Evolutionary conservation across 169 alveolate species (phyloP), one percentile per base, ranked within the genome.

Genomic region (Eimeria mitis): DNA sequence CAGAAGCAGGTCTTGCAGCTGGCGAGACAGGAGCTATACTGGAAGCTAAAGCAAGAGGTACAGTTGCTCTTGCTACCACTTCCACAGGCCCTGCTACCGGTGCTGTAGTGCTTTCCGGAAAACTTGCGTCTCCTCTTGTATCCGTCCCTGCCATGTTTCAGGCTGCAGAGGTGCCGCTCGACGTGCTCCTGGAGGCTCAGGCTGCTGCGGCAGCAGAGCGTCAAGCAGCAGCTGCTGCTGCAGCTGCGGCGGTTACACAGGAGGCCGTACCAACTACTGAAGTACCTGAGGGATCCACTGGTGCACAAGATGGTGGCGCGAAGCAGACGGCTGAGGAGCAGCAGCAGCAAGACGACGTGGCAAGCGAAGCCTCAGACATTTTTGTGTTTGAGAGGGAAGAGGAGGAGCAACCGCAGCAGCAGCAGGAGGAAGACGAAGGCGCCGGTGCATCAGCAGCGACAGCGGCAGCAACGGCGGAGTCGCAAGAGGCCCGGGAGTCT

Each of bases 151-250:
- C 52, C 68, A 23, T 87, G 40, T n/a, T 65, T 42, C 94, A 87
- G 94, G 94, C 94, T 65, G 94, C 94, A 52, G 94, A 87, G 68
- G 94, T 87, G 47, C 94, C 94, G 70, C 61, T 87, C 7, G 94
- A 87, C 71, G 94, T 87, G 79, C 68, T 87, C 13, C 94, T 87
- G 49, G 94, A 87, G 83, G 94, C 94, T 25, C 94, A 87, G 70
- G 94, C 94, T 44, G 94, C 94, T 63, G 94, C 94, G 13, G 94
- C 92, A 40, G 92, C 94, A 65, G 94, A 87, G 21, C 94, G 94
- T 61, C 94, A 87, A 87, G 94, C 94, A 40, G 94, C 94, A 19
- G 94, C 94, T 31, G 94, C 94, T 13, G 94, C 63, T 23, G 92
- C 79, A 6, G 94, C 94, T 28, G 63, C 65, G 47, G 83, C 94